Conservation (phyloP, 2,329 filamentous ascomycete genomes). For the Fusarium multiceps region DNA sequence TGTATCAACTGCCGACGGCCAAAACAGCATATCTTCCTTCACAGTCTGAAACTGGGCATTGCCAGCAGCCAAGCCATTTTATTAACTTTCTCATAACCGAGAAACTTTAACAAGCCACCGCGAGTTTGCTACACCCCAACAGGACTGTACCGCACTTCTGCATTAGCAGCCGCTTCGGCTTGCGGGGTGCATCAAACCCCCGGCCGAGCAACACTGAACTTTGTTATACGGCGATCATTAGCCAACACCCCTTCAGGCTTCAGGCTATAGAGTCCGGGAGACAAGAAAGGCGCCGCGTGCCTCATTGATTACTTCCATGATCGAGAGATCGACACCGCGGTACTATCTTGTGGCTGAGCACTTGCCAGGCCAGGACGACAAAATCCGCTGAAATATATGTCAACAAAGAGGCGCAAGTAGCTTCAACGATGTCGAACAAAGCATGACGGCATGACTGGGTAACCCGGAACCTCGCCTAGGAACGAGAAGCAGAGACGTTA, state of each 20-base stretch:
- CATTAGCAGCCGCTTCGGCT: slow-evolving; percentile 32
- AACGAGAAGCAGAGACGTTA: not conserved
- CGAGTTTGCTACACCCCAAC: not conserved
- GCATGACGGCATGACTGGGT: not conserved
- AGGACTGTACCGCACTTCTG: slow-evolving; percentile 13
- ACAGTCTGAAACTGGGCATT: slow-evolving; percentile 7
- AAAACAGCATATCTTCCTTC: not conserved
- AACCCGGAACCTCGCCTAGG: not conserved
- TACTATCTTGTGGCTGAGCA: not conserved
- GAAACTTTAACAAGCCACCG: slow-evolving; percentile 2
- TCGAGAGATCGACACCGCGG: slow-evolving; percentile 7
- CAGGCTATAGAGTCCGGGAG: slow-evolving; percentile 8
- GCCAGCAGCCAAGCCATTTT: not conserved
- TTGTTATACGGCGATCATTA: slow-evolving; percentile 28
- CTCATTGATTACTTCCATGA: not conserved
- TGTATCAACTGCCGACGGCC: slow-evolving; percentile 19
- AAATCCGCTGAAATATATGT: not conserved
- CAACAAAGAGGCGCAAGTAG: not conserved
- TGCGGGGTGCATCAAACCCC: slow-evolving; percentile 36
- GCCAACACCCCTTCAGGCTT: slow-evolving; percentile 1
- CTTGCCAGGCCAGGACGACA: not conserved
- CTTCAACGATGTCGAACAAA: not conserved
- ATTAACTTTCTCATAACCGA: slow-evolving; percentile 10
- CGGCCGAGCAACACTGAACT: slow-evolving; percentile 32
- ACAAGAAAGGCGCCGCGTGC: not conserved